phyloP scores from a whole-genome alignment of 1,284 basidiomycete species.

The Megacollybia platyphylla region DNA sequence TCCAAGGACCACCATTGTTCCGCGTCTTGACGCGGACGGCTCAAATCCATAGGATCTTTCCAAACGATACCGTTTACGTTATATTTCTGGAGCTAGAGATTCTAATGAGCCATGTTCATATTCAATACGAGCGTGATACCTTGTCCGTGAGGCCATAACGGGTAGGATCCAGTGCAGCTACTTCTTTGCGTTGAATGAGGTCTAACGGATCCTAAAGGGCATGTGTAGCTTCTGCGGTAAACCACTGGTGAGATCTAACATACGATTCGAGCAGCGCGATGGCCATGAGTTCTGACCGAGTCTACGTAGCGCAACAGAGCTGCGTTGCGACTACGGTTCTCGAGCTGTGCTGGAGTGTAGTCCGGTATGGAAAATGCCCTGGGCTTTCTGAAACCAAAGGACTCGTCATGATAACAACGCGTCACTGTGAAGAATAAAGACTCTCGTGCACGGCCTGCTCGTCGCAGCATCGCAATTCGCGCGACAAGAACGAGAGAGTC shows the following conservation, averaged over 20 bases:
- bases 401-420: conserved; percentile 64
- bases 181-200: conserved; percentile 73
- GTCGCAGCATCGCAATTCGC: background rate
- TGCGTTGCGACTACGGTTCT: conserved; percentile 67
- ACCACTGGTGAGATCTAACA: no score
- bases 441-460: background rate
- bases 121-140: conserved; percentile 7
- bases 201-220: conserved; percentile 57
- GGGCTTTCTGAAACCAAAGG: conserved; percentile 68
- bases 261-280: conserved; percentile 62
- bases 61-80: conserved; percentile 75
- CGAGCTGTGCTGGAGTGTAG: conserved; percentile 63
- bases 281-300: conserved; percentile 68
- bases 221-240: no score
- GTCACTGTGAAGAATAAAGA: background rate
- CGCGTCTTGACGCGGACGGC: conserved; percentile 20
- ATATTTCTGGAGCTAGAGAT: conserved; percentile 34
- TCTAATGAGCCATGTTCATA: no score
- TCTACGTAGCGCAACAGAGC: conserved; percentile 80
- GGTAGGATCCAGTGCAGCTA: conserved; percentile 66
- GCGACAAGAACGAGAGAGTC: background rate
- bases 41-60: conserved; percentile 39
- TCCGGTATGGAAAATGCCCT: conserved; percentile 58
- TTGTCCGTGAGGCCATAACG: conserved; percentile 57
- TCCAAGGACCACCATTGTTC: conserved; percentile 57